Conservation (phyloP, 2,329 filamentous ascomycete species). For the Colletotrichum higginsianum region DNA sequence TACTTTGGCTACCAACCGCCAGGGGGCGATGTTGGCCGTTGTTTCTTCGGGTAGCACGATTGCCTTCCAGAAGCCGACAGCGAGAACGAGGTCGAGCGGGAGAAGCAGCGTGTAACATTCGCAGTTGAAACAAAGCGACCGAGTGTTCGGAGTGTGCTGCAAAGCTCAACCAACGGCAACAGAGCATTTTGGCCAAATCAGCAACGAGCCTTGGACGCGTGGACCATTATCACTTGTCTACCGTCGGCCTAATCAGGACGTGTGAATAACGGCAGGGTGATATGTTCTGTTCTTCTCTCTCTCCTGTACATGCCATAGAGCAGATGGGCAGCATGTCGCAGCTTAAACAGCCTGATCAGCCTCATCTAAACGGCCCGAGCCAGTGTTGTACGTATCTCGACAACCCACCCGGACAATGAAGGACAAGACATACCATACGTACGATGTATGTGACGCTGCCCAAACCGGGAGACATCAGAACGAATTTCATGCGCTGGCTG, state of each 20-base stretch:
- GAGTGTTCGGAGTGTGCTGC: neutral
- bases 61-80: conserved; percentile 15
- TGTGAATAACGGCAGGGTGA: neutral
- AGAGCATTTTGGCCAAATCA: conserved; percentile 13
- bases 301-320: conserved; percentile 6
- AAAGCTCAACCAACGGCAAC: neutral
- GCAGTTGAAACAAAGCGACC: neutral
- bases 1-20: neutral
- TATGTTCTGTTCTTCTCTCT: neutral
- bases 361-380: conserved; percentile 9
- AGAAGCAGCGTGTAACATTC: neutral
- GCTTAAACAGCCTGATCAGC: conserved; percentile 4
- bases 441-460: conserved; percentile 22
- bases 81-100: conserved; percentile 30
- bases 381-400: conserved; percentile 6
- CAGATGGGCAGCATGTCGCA: neutral
- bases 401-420: neutral
- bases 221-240: neutral
- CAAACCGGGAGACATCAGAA: neutral
- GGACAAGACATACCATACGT: neutral
- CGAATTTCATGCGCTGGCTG: conserved; percentile 31
- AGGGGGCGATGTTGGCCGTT: neutral
- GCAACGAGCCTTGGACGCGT: conserved; percentile 1
- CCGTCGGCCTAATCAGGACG: neutral
- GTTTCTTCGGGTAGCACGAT: conserved; percentile 2